Conservation (phyloP, 306 rosid genomes). For the Cicer pinnatifidum region DNA sequence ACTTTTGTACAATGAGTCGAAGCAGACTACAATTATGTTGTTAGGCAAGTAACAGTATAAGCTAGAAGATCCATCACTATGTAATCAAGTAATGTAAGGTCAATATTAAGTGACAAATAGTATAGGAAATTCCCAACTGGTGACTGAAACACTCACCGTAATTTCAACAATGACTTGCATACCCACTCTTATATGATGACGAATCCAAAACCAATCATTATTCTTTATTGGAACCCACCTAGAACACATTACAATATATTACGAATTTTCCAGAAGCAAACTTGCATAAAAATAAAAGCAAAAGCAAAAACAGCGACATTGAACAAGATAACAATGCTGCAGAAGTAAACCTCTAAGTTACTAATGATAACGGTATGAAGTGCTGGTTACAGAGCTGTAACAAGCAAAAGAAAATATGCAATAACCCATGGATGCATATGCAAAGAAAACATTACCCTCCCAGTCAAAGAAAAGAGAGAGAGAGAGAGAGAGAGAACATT, state of each 20-base stretch:
- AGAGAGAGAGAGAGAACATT: background rate
- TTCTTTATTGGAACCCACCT: conserved; percentile 96
- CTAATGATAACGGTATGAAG: conserved; percentile 28
- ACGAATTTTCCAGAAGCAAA: conserved; percentile 46
- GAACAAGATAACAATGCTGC: conserved; percentile 38
- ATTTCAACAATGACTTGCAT: conserved; percentile 85
- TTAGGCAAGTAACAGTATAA: background rate
- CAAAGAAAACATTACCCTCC: conserved; percentile 28
- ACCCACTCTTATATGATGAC: conserved; percentile 95
- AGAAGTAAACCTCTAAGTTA: conserved; percentile 34
- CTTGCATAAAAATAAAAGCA: conserved; percentile 31
- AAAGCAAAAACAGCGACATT: conserved; percentile 34
- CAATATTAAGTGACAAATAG: conserved; percentile 39
- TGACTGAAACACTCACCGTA: conserved; percentile 66
- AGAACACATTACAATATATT: conserved; percentile 50
- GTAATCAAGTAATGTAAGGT: conserved; percentile 8
- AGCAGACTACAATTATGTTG: background rate
- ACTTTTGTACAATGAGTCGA: conserved; percentile 25
- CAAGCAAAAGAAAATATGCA: conserved; percentile 32
- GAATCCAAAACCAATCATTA: conserved; percentile 98
- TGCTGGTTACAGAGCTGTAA: conserved; percentile 15
- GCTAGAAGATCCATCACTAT: conserved; percentile 33
- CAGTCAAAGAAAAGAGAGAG: background rate
- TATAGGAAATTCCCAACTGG: conserved; percentile 13
- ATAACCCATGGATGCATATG: conserved; percentile 18